These are phyloP conservation scores for Dalechampia spathulata DNA, from an alignment of 441 rosid genomes.

Conservation along the genomic window DNA sequence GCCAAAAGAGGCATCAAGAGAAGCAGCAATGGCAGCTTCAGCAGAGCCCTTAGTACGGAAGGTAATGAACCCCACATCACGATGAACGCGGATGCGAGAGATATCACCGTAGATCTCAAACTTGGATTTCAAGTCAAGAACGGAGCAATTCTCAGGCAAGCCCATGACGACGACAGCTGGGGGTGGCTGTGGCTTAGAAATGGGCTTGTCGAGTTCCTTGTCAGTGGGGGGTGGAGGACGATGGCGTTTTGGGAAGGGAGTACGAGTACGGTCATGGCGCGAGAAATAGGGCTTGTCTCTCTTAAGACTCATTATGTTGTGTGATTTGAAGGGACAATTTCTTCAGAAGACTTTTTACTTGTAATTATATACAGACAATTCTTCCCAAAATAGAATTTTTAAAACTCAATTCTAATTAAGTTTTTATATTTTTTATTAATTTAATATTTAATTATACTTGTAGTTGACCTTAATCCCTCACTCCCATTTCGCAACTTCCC, in stretches of 20 bases:
- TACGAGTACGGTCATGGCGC: constrained; percentile 33
- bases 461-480: too few relatives aligned
- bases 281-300: constrained; percentile 58
- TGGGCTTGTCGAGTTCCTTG: constrained; percentile 25
- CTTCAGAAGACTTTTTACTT: too few relatives aligned
- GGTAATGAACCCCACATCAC: constrained; percentile 47
- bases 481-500: too few relatives aligned
- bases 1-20: constrained; percentile 65
- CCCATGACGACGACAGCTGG: constrained; percentile 57
- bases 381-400: too few relatives aligned
- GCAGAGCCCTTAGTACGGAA: constrained; percentile 67
- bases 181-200: constrained; percentile 42
- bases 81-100: constrained; percentile 74
- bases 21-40: constrained; percentile 69
- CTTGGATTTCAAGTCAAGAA: constrained; percentile 76
- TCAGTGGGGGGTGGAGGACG: constrained; percentile 39
- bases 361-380: too few relatives aligned
- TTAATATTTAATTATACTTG: too few relatives aligned
- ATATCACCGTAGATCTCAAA: constrained; percentile 94
- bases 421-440: too few relatives aligned
- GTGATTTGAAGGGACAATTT: too few relatives aligned
- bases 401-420: too few relatives aligned
- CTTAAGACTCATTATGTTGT: constrained; percentile 66
- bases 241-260: constrained; percentile 49
- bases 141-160: constrained; percentile 56